These are phyloP conservation scores for Nissolia schottii DNA, from an alignment of 306 rosid genomes.

Conservation along the genomic window DNA sequence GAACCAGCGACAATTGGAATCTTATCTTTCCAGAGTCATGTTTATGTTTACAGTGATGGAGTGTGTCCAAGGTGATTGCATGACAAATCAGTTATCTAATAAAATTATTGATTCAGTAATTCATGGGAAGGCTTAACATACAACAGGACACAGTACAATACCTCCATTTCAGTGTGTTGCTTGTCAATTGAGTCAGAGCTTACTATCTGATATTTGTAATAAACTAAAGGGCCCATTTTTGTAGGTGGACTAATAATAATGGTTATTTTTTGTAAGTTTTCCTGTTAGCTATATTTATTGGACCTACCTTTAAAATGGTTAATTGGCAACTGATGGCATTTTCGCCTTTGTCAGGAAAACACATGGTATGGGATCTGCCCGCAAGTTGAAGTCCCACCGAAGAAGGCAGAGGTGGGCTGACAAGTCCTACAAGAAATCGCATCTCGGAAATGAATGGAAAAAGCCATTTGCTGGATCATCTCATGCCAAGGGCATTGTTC, in stretches of 20 bases:
- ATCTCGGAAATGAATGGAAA: conserved; percentile 68
- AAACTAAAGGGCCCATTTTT: background rate
- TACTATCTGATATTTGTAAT: background rate
- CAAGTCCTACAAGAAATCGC: conserved; percentile 59
- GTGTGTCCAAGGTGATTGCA: background rate
- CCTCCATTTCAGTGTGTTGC: background rate
- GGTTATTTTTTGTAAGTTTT: too few species aligned
- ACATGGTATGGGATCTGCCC: conserved; percentile 66
- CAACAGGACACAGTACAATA: background rate
- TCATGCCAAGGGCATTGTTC: conserved; percentile 59
- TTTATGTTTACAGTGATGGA: background rate
- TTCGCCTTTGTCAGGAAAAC: conserved; percentile 39
- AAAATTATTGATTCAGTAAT: background rate
- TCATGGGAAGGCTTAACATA: background rate
- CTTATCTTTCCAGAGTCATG: background rate
- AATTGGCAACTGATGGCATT: background rate
- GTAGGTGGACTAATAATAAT: background rate
- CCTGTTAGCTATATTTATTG: background rate
- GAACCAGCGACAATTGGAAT: background rate
- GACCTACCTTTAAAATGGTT: background rate
- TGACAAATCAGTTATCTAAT: background rate
- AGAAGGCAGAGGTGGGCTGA: conserved; percentile 71
- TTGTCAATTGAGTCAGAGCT: background rate
- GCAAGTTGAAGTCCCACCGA: conserved; percentile 66
- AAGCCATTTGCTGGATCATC: conserved; percentile 69